Base-by-base conservation (phyloP, 208 protist genomes). In the Balamuthia mandrillaris region DNA sequence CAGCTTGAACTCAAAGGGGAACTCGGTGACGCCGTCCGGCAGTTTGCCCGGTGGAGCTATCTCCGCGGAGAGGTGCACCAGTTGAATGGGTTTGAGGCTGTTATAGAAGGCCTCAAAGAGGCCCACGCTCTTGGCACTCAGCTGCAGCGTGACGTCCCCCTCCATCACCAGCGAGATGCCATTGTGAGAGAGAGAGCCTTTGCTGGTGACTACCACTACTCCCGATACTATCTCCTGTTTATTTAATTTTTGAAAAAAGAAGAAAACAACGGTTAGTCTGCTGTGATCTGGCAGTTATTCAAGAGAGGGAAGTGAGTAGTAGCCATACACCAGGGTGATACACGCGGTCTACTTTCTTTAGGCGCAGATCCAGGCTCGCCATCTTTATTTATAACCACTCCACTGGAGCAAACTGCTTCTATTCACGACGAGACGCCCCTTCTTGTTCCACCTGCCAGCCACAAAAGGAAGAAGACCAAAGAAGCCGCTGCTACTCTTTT, bases 61-160 rank as follows among this genome's bases (percentile, higher is more conserved):
- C 61, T 70, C 37, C 31, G 21, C 5, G 16, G 61, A 37, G 5
- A 31, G 24, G 33, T 49, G 1, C 37, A 70, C 37, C n/a, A 37
- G 7, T 39, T 70, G 61, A 1, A 39, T 70, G 61, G 31, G 95
- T 78, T 95, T 94, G 21, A 95, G 45, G 10, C 88, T 87, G 33
- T 90, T 94, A 66, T 93, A 91, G 70, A 94, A 91, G 31, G 92
- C 89, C 70, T 95, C 88, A 77, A 95, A 96, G 24, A 94, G 31
- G 21, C 91, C 91, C 14, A 89, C 78, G 66, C 56, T 90, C 63
- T 89, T 90, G 77, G 87, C 77, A 44, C 68, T 88, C 27, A 93
- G 68, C 70, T 94, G 90, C 77, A 96, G 60, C 44, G 81, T 82
- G 45, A 94, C 81, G 21, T 10, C 45, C 42, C 94, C 94, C 18